Evolutionary conservation across 2,329 filamentous ascomycete species (phyloP).

Genomic region (Lecanicillium sp.): DNA sequence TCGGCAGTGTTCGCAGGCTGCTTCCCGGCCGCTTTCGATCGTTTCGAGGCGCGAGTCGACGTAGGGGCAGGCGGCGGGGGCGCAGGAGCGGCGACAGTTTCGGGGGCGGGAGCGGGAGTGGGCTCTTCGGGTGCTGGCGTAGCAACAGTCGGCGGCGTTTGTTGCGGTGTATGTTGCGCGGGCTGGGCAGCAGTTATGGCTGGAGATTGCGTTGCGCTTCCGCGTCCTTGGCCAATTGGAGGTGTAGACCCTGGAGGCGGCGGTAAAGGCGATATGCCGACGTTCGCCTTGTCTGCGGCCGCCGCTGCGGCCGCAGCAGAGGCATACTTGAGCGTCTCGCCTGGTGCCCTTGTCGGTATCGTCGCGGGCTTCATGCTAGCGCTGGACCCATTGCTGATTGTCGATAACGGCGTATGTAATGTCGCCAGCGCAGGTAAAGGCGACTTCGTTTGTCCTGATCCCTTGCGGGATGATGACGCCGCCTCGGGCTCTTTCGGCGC

Average conservation of each 20-base stretch:
- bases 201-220: constrained; percentile 51
- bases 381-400: constrained; percentile 53
- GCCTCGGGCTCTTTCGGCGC: constrained; percentile 52
- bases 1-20: constrained; percentile 35
- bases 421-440: constrained; percentile 89
- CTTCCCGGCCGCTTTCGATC: constrained; percentile 40
- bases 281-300: constrained; percentile 77
- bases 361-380: constrained; percentile 87
- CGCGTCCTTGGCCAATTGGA: constrained; percentile 38
- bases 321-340: constrained; percentile 92
- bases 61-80: constrained; percentile 19
- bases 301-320: constrained; percentile 92
- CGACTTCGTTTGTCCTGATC: constrained; percentile 89
- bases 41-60: constrained; percentile 25
- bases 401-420: constrained; percentile 66
- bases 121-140: constrained; percentile 19
- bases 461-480: constrained; percentile 48
- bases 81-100: constrained; percentile 16
- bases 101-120: constrained; percentile 1
- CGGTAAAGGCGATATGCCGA: constrained; percentile 89
- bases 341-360: constrained; percentile 73
- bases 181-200: constrained; percentile 43
- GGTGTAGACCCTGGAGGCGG: constrained; percentile 66
- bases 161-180: constrained; percentile 24
- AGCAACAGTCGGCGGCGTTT: constrained; percentile 22